Base-by-base conservation (phyloP, 495 filamentous ascomycete species). In the Sabuloglossum arenarium region DNA sequence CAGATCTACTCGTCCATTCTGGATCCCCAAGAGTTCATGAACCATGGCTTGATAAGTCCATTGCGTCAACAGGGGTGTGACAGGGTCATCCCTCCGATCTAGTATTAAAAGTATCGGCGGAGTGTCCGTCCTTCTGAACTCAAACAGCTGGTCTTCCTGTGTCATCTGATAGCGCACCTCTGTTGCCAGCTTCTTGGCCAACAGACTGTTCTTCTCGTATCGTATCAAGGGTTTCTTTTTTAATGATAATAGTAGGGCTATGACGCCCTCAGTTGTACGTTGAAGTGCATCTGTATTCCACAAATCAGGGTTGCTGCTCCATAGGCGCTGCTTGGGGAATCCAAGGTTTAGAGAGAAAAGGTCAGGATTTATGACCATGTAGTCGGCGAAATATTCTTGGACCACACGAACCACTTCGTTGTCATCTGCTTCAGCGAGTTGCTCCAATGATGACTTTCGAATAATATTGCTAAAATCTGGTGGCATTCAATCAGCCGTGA, bases 41-140 rank as follows among this genome's bases (percentile, higher is more conserved):
- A 97, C 93, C 91, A 97, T 97, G 9, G 93, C 93, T 67, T 97
- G 91, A 66, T 98, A 98, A 29, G 91, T 97, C 91, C 91, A 98
- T 66, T 98, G 91, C 10, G 86, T 93, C 47, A 98, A 75, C 27
- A 98, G 69, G 0, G 91, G 91, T n/a, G 91, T 98, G 43, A 96
- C 82, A 1, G 91, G 93, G 60, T 98, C 91, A 66, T 96, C 89
- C 66, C 91, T 78, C 31, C 91, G 79, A 68, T 98, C 91, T 19
- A 97, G 68, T 53, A 98, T 79, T 53, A 98, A 73, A 4, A 98
- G 73, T 61, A 98, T 86, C 0, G 93, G 93, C 1, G 93, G 85
- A 1, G 91, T 98, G 69, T 98, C 91, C 51, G 85, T 85, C 65
- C 85, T 89, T 65, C 90, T 76, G 68, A 98, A 98, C 67, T 97